Percentiles rank a stretch among this genome's conserved stretches.
These are phyloP conservation scores for Pleomassaria siparia DNA, from an alignment of 2,329 filamentous ascomycete genomes.

Conservation along the genomic window DNA sequence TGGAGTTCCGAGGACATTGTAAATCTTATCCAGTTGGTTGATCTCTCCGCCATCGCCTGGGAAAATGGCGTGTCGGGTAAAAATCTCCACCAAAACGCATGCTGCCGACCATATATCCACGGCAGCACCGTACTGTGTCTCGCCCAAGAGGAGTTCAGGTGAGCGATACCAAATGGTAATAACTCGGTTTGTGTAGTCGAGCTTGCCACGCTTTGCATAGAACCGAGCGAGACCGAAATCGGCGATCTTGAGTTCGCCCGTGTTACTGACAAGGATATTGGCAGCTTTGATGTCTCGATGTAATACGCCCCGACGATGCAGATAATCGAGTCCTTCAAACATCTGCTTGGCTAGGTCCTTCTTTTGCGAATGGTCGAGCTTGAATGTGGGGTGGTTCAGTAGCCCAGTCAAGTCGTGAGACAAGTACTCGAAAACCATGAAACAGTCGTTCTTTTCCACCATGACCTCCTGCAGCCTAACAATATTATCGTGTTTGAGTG, in stretches of 20 bases:
- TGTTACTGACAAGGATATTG: constrained; percentile 91
- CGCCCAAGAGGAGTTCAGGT: constrained; percentile 87
- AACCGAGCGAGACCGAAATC: constrained; percentile 97
- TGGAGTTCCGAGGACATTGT: constrained; percentile 85
- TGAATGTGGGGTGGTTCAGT: constrained; percentile 91
- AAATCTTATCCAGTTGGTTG: constrained; percentile 96
- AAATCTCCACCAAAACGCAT: constrained; percentile 95
- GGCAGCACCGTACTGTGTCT: constrained; percentile 93
- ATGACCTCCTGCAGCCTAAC: constrained; percentile 88
- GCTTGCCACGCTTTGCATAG: constrained; percentile 86
- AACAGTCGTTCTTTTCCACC: constrained; percentile 98
- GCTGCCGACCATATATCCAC: constrained; percentile 98
- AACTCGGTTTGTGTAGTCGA: constrained; percentile 97
- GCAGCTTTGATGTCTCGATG: constrained; percentile 98
- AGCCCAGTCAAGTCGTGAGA: constrained; percentile 94
- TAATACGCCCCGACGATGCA: constrained; percentile 88
- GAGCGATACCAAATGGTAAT: constrained; percentile 99
- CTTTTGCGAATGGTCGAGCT: constrained; percentile 79
- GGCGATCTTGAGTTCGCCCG: constrained; percentile 85
- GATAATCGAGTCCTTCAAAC: constrained; percentile 90
- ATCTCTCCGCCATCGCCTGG: constrained; percentile 95
- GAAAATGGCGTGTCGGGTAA: constrained; percentile 90
- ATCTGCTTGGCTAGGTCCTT: constrained; percentile 92
- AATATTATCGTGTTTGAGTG: constrained; percentile 77
- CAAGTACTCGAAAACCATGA: constrained; percentile 99